These are phyloP conservation scores for Chalciporus chontae DNA, from an alignment of 768 basidiomycete genomes.

Conservation along the genomic window DNA sequence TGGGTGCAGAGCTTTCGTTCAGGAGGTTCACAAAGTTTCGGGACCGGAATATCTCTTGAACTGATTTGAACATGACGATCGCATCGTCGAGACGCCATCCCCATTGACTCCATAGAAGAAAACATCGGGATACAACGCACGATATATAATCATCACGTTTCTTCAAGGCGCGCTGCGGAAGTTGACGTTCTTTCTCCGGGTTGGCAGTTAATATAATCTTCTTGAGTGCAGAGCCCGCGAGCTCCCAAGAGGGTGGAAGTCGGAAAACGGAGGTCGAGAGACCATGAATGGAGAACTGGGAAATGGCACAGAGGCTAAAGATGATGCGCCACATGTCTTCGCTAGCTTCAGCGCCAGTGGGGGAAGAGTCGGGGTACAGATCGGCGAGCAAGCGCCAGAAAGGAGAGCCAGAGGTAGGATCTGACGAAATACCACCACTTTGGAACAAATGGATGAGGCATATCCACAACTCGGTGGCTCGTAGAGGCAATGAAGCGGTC, in stretches of 20 bases:
- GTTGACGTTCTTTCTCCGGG: constrained; percentile 37
- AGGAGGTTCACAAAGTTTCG: constrained; percentile 73
- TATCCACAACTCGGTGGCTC: constrained; percentile 69
- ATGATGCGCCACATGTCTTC: constrained; percentile 73
- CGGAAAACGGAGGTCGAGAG: constrained; percentile 35
- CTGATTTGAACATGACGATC: constrained; percentile 53
- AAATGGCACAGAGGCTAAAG: constrained; percentile 67
- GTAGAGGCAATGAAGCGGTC: constrained; percentile 36
- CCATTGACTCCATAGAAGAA: constrained; percentile 74
- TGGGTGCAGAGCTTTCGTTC: constrained; percentile 60
- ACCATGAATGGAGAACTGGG: constrained; percentile 70
- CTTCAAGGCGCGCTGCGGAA: constrained; percentile 37
- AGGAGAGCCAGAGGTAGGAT: constrained; percentile 26
- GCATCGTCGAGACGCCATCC: constrained; percentile 64
- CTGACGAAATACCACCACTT: constrained; percentile 19
- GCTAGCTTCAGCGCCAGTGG: constrained; percentile 42
- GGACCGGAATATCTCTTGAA: constrained; percentile 71
- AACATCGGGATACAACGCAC: constrained; percentile 66
- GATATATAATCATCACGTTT: constrained; percentile 71
- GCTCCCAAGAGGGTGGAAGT: constrained; percentile 62
- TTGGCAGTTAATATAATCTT: constrained; percentile 55
- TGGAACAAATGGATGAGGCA: constrained; percentile 58
- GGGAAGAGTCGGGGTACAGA: constrained; percentile 28
- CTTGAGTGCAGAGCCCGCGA: constrained; percentile 55
- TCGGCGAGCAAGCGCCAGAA: constrained; percentile 47